Evolutionary conservation across 164 flowering plant species (phyloP).

Genomic region (Echeveria elegans): DNA sequence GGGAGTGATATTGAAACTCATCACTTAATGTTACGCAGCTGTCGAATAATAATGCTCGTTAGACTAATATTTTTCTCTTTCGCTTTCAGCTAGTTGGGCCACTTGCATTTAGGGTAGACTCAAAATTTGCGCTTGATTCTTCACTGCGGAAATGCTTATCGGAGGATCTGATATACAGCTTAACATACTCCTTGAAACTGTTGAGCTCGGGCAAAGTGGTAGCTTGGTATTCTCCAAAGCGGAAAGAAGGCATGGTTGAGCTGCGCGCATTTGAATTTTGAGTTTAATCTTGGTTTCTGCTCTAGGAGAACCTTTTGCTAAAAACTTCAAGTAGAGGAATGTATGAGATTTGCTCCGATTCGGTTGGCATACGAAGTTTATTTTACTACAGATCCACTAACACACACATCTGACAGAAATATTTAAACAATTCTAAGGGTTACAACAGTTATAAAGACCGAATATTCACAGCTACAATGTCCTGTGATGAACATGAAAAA

Average conservation of each 20-base stretch:
- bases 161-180: constrained; percentile 67
- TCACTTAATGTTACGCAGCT: not conserved
- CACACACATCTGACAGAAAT: no score
- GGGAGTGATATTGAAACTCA: not conserved
- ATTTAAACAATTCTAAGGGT: no score
- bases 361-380: no score
- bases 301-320: no score
- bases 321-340: no score
- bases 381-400: no score
- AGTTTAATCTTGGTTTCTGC: not conserved
- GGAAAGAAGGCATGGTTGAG: constrained; percentile 97
- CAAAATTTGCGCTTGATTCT: constrained; percentile 41
- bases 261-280: constrained; percentile 72
- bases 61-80: not conserved
- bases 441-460: no score
- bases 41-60: not conserved
- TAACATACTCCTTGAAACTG: constrained; percentile 54
- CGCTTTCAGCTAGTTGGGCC: constrained; percentile 69
- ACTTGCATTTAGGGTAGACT: constrained; percentile 62
- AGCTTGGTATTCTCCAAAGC: constrained; percentile 90
- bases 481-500: no score
- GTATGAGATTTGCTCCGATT: no score
- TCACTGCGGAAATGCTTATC: constrained; percentile 23
- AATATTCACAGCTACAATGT: no score
- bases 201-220: constrained; percentile 71